Conservation (phyloP, 1,284 basidiomycete genomes). For the Puccinia polysora region DNA sequence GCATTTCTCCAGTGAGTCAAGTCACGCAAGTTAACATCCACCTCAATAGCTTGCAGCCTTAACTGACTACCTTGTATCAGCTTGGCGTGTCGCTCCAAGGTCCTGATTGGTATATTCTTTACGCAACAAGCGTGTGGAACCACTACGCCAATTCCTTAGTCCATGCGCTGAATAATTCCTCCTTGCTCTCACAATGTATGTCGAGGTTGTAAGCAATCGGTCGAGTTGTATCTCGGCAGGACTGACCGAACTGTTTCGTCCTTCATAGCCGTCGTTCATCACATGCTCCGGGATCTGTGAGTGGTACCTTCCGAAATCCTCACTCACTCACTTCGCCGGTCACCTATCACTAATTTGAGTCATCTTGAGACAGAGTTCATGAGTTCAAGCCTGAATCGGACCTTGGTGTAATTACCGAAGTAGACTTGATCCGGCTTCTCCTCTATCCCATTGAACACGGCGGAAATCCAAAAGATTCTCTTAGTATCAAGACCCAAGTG, state of each 20-base stretch:
- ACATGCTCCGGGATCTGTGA: slow-evolving; percentile 34
- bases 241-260: neutral
- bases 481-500: slow-evolving; percentile 8
- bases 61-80: neutral
- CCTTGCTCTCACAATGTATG: slow-evolving; percentile 13
- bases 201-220: neutral
- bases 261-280: slow-evolving; percentile 18
- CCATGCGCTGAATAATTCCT: neutral
- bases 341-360: neutral
- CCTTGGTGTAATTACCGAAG: slow-evolving; percentile 16
- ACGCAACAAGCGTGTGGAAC: slow-evolving; percentile 35
- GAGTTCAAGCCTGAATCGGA: slow-evolving; percentile 21
- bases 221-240: neutral
- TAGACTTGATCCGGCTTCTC: slow-evolving; percentile 33
- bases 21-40: neutral
- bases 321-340: neutral
- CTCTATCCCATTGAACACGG: slow-evolving; percentile 30
- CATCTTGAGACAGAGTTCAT: neutral
- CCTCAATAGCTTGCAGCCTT: neutral
- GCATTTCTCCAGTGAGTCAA: slow-evolving; percentile 29
- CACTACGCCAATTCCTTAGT: slow-evolving; percentile 35
- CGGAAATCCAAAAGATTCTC: slow-evolving; percentile 16
- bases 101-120: slow-evolving; percentile 32
- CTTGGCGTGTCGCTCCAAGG: neutral
- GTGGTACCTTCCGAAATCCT: no score